phyloP scores from a whole-genome alignment of 768 basidiomycete genomes.

The Vararia minispora region DNA sequence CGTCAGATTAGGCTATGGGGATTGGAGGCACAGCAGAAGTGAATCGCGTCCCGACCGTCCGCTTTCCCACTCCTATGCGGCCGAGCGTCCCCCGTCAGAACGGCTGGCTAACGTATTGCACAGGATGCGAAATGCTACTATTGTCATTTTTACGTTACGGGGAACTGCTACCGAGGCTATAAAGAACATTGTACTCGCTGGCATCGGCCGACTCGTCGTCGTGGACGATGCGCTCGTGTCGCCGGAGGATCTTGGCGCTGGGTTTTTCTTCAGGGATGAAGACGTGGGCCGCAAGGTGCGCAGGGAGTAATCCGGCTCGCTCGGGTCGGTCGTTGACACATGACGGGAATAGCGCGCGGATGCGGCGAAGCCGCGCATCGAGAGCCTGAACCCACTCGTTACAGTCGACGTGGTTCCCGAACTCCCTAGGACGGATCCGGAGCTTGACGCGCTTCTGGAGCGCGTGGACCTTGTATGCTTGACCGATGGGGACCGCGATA shows the following conservation, averaged over 20 bases:
- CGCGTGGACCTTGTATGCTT: constrained; percentile 78
- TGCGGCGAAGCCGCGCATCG: constrained; percentile 75
- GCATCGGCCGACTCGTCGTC: constrained; percentile 83
- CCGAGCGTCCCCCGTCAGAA: not conserved
- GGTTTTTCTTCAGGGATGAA: constrained; percentile 89
- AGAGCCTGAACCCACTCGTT: constrained; percentile 89
- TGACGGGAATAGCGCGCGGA: constrained; percentile 75
- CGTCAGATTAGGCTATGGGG: constrained; percentile 98
- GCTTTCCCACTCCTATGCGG: constrained; percentile 1
- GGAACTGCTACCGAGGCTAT: constrained; percentile 89
- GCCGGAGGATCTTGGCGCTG: constrained; percentile 82
- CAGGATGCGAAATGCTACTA: constrained; percentile 92
- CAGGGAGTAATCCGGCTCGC: too few relatives aligned
- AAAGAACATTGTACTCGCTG: constrained; percentile 96
- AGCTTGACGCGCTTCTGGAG: constrained; percentile 48
- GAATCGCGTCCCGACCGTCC: constrained; percentile 13
- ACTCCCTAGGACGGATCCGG: constrained; percentile 33
- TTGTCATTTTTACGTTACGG: constrained; percentile 67
- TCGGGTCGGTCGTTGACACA: too few relatives aligned
- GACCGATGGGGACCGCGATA: constrained; percentile 62
- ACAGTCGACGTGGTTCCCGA: constrained; percentile 58
- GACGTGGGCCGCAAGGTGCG: constrained; percentile 84
- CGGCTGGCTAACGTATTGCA: not conserved
- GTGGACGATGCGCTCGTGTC: constrained; percentile 67
- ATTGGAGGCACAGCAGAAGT: constrained; percentile 95